Evolutionary conservation across 1,139 yeast genomes (phyloP).

Genomic region (Suhomyces guaymorum): DNA sequence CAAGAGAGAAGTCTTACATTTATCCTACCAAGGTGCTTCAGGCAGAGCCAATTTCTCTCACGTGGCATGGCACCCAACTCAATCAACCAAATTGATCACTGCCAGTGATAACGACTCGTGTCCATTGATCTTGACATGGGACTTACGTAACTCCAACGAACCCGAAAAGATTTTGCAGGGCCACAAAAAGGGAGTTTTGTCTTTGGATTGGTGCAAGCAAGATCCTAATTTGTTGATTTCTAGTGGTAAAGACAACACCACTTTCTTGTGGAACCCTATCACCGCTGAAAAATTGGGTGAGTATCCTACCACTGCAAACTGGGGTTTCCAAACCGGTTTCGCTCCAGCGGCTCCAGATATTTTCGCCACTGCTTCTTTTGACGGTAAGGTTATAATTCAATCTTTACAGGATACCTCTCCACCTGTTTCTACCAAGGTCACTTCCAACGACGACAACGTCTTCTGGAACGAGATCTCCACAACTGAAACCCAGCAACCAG

Average conservation of each 20-base stretch:
- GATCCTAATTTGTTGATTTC: constrained; percentile 80
- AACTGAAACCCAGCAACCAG: constrained; percentile 73
- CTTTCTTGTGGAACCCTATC: constrained; percentile 87
- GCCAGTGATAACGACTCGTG: constrained; percentile 81
- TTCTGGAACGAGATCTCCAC: constrained; percentile 84
- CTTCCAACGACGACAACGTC: constrained; percentile 58
- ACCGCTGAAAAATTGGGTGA: constrained; percentile 72
- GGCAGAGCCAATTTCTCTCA: constrained; percentile 66
- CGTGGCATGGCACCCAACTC: constrained; percentile 84
- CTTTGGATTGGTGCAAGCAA: constrained; percentile 89
- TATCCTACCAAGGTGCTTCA: constrained; percentile 58
- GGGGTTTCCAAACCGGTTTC: constrained; percentile 88
- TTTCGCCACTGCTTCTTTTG: constrained; percentile 92
- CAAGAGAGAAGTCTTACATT: constrained; percentile 83
- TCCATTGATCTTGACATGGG: constrained; percentile 90
- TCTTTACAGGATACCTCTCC: constrained; percentile 78
- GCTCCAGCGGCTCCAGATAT: constrained; percentile 88
- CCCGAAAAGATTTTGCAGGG: constrained; percentile 79
- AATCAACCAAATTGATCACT: constrained; percentile 81
- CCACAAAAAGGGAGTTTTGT: constrained; percentile 84
- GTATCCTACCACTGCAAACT: constrained; percentile 88
- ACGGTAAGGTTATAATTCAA: constrained; percentile 81
- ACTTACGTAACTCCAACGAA: constrained; percentile 85
- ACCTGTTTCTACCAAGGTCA: constrained; percentile 47
- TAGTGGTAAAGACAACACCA: constrained; percentile 88